These are phyloP conservation scores for Coniochaeta prunicola DNA, from an alignment of 2,329 filamentous ascomycete genomes.

Conservation along the genomic window DNA sequence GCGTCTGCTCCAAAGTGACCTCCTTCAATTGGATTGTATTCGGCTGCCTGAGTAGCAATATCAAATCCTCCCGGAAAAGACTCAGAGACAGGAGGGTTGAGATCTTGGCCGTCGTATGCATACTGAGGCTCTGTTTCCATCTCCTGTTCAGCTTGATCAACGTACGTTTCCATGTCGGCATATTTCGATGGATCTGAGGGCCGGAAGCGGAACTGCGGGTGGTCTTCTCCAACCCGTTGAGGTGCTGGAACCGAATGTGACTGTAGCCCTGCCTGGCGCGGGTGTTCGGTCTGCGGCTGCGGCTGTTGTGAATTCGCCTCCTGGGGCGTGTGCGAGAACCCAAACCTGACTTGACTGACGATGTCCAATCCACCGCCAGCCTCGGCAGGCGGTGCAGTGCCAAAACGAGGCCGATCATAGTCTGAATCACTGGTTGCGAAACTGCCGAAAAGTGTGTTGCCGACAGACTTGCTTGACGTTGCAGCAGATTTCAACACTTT, in stretches of 20 bases:
- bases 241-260: neutral
- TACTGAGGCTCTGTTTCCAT: conserved; percentile 5
- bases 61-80: conserved; percentile 12
- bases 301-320: neutral
- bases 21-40: conserved; percentile 15
- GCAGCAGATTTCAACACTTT: neutral
- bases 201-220: conserved; percentile 13
- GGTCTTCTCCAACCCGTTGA: conserved; percentile 4
- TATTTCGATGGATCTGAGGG: conserved; percentile 6
- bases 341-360: conserved; percentile 20
- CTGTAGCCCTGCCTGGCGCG: neutral
- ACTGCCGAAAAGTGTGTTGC: conserved; percentile 8
- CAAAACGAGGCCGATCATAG: conserved; percentile 14
- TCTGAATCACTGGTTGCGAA: conserved; percentile 4
- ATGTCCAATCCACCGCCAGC: conserved; percentile 10
- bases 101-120: neutral
- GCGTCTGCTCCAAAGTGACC: conserved; percentile 15
- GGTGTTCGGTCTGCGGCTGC: neutral
- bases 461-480: neutral
- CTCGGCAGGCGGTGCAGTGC: conserved; percentile 5
- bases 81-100: conserved; percentile 8
- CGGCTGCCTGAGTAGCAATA: conserved; percentile 10
- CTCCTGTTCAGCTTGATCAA: conserved; percentile 8
- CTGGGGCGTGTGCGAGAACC: conserved; percentile 17
- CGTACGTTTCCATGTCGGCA: conserved; percentile 10